Evolutionary conservation across 495 filamentous ascomycete genomes (phyloP).

Genomic region (Aspergillus carlsbadensis): DNA sequence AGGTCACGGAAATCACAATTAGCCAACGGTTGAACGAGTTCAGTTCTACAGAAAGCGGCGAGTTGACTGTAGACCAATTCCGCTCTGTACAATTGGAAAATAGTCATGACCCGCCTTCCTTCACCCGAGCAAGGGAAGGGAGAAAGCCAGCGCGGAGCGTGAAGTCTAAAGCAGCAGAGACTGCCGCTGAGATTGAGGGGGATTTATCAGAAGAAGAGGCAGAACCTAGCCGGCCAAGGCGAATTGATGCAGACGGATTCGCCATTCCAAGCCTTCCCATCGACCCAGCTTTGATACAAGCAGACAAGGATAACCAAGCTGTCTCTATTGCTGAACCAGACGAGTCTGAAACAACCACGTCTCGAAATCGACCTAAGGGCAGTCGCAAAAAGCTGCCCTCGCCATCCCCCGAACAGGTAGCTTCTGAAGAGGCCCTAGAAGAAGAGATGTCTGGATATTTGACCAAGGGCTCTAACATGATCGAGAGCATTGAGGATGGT

Average conservation of each 20-base stretch:
- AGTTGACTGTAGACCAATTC: constrained; percentile 85
- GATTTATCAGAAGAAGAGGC: constrained; percentile 18
- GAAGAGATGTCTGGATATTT: constrained; percentile 42
- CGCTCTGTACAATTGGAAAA: constrained; percentile 63
- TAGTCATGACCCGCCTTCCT: constrained; percentile 77
- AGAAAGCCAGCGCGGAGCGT: constrained; percentile 41
- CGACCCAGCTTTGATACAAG: constrained; percentile 39
- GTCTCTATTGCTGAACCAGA: constrained; percentile 24
- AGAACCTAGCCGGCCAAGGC: constrained; percentile 29
- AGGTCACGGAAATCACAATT: constrained; percentile 88
- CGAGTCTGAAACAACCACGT: constrained; percentile 25
- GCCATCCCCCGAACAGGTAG: constrained; percentile 40
- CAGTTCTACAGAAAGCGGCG: constrained; percentile 72
- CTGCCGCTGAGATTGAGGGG: constrained; percentile 46
- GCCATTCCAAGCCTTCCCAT: constrained; percentile 48
- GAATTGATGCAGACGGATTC: constrained; percentile 49
- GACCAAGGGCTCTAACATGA: constrained; percentile 39
- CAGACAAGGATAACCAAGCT: constrained; percentile 17
- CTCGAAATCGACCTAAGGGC: constrained; percentile 34
- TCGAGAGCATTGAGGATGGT: constrained; percentile 25
- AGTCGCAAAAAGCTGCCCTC: constrained; percentile 28
- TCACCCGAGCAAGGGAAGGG: constrained; percentile 60
- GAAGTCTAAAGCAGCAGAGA: constrained; percentile 43
- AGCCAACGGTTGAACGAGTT: constrained; percentile 88
- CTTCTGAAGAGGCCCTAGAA: constrained; percentile 45